Evolutionary conservation across 1,284 basidiomycete genomes (phyloP).

Genomic region (Rhodotorula sp.): DNA sequence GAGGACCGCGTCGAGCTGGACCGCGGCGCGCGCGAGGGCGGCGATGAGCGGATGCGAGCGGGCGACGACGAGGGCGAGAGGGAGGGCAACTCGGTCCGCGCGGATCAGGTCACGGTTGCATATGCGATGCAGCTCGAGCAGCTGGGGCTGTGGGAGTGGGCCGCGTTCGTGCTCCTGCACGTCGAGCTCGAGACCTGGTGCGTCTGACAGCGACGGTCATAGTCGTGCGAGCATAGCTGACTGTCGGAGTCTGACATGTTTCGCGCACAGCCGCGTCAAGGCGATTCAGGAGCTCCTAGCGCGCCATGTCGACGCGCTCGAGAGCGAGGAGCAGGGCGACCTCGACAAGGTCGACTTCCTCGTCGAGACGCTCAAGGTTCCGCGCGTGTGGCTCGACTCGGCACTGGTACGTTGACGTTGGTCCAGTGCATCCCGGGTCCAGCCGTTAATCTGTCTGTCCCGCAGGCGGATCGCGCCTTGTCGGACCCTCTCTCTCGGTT

Average conservation of each 20-base stretch:
- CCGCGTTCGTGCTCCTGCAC: constrained; percentile 86
- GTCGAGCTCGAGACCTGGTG: constrained; percentile 76
- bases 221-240: too few species aligned
- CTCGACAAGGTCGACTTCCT: constrained; percentile 62
- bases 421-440: too few species aligned
- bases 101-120: constrained; percentile 75
- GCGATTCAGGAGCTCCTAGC: constrained; percentile 78
- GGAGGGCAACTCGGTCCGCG: constrained; percentile 73
- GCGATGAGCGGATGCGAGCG: constrained; percentile 54
- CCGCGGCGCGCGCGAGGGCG: constrained; percentile 38
- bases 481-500: constrained; percentile 55
- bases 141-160: constrained; percentile 77
- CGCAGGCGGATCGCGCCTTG: constrained; percentile 67
- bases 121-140: constrained; percentile 88
- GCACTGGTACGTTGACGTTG: constrained; percentile 64
- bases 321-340: constrained; percentile 60
- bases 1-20: constrained; percentile 63
- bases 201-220: constrained; percentile 45
- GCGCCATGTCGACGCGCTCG: constrained; percentile 68
- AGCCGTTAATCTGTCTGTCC: too few species aligned
- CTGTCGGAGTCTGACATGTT: not conserved
- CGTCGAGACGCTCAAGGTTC: constrained; percentile 73
- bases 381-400: constrained; percentile 80
- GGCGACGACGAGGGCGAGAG: constrained; percentile 4
- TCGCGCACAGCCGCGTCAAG: constrained; percentile 62